These are phyloP conservation scores for Talaromyces sp. DNA, from an alignment of 2,329 filamentous ascomycete species.

Conservation along the genomic window DNA sequence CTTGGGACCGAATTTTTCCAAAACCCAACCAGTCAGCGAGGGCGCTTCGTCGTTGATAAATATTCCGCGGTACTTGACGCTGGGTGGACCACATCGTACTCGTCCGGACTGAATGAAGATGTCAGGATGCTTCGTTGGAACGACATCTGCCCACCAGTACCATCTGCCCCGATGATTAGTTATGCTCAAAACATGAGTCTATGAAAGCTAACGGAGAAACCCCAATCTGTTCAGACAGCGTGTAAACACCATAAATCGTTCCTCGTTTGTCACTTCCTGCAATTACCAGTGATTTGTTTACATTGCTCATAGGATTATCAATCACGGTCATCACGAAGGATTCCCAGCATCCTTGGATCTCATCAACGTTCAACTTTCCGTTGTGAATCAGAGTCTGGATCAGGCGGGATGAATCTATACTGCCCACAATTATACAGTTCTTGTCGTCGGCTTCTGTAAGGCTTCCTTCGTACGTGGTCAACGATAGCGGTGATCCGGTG, in stretches of 20 bases:
- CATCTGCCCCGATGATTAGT: slow-evolving; percentile 34
- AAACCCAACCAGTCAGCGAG: slow-evolving; percentile 64
- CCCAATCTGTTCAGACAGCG: slow-evolving; percentile 69
- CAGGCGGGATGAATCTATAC: slow-evolving; percentile 61
- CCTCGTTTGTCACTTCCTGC: slow-evolving; percentile 65
- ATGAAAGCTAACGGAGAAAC: slow-evolving; percentile 52
- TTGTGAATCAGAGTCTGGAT: slow-evolving; percentile 58
- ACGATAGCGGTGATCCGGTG: background rate
- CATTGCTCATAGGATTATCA: slow-evolving; percentile 55
- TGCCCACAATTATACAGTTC: slow-evolving; percentile 61
- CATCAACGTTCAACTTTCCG: slow-evolving; percentile 57
- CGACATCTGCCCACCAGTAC: slow-evolving; percentile 66
- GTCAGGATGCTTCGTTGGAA: slow-evolving; percentile 48
- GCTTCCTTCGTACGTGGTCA: background rate
- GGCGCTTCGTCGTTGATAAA: slow-evolving; percentile 71
- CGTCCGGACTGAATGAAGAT: slow-evolving; percentile 53
- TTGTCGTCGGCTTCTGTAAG: background rate
- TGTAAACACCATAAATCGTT: slow-evolving; percentile 68
- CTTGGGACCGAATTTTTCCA: slow-evolving; percentile 44
- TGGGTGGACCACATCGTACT: slow-evolving; percentile 47
- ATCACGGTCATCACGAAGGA: slow-evolving; percentile 62
- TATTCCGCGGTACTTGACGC: slow-evolving; percentile 65
- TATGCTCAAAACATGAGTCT: background rate
- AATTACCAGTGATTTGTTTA: slow-evolving; percentile 61
- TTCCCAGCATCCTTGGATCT: slow-evolving; percentile 65